A percentile compares a stretch with the other conserved stretches of the same genome.
phyloP scores from a whole-genome alignment of 495 filamentous ascomycete genomes.

The Trichoderma parareesei region DNA sequence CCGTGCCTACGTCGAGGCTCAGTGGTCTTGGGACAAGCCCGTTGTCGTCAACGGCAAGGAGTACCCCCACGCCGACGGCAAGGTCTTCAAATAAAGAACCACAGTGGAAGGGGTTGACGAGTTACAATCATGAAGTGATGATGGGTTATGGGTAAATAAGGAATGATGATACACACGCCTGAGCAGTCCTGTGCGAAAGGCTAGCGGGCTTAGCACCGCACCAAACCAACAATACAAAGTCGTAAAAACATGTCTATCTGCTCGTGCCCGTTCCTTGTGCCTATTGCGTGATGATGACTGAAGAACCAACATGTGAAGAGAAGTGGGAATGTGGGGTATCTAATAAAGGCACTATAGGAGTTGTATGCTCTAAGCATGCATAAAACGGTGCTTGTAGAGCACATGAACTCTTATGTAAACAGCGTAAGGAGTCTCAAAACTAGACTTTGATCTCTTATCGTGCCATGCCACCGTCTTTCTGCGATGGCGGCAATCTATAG shows the following conservation, averaged over 20 bases:
- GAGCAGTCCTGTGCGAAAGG: not conserved
- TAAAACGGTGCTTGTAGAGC: not conserved
- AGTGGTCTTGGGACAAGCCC: constrained; percentile 83
- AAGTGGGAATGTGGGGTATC: not conserved
- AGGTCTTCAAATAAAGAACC: constrained; percentile 91
- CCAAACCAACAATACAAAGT: not conserved
- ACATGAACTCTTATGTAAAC: not conserved
- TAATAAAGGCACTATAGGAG: not conserved
- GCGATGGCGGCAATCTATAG: not conserved
- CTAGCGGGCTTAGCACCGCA: not conserved
- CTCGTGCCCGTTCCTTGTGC: too few relatives aligned
- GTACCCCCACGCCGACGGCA: constrained; percentile 63
- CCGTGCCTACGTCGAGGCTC: constrained; percentile 72
- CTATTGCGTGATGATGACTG: not conserved
- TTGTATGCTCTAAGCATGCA: not conserved
- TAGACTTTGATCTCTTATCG: not conserved
- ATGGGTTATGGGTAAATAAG: constrained; percentile 21
- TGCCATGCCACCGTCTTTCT: not conserved
- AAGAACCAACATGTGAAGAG: not conserved
- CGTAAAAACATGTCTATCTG: not conserved
- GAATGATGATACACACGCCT: constrained; percentile 6
- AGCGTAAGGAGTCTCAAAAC: not conserved
- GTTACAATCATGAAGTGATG: constrained; percentile 19
- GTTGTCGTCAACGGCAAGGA: constrained; percentile 71
- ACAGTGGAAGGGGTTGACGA: constrained; percentile 11